Percentiles rank a stretch among this genome's conserved stretches.
Evolutionary conservation across 192 early-diverging fungal genomes (phyloP).

Genomic region (Backusella sp.): DNA sequence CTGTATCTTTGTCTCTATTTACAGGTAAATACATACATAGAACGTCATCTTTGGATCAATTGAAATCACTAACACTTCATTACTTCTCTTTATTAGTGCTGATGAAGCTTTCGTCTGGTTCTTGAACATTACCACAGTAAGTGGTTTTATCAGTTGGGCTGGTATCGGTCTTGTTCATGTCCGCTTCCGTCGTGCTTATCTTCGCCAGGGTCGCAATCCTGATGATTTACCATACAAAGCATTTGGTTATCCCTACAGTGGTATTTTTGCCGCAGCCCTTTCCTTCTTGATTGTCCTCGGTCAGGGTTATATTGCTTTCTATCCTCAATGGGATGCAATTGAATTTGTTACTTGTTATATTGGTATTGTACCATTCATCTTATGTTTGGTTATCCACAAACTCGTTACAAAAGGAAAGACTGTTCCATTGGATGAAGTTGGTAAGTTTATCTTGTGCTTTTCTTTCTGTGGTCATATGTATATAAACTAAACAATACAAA

Average conservation of each 20-base stretch:
- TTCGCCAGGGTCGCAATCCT: constrained; percentile 61
- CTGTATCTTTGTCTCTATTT: constrained; percentile 53
- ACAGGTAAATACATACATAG: constrained; percentile 1
- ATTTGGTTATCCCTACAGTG: constrained; percentile 64
- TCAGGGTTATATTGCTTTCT: constrained; percentile 56
- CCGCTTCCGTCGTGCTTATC: constrained; percentile 77
- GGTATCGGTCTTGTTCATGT: constrained; percentile 75
- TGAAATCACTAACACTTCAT: background rate
- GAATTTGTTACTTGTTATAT: constrained; percentile 63
- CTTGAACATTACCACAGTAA: constrained; percentile 61
- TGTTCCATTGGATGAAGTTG: constrained; percentile 59
- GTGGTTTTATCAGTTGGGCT: constrained; percentile 81
- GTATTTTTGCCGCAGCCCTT: constrained; percentile 59
- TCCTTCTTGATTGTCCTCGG: constrained; percentile 60
- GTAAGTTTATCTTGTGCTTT: constrained; percentile 20
- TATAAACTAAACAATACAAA: background rate
- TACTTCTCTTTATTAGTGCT: constrained; percentile 19
- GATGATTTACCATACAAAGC: constrained; percentile 68
- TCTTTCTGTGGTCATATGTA: no score
- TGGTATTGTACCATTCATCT: constrained; percentile 56
- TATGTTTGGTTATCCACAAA: constrained; percentile 63
- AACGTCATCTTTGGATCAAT: no score
- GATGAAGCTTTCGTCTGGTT: constrained; percentile 57
- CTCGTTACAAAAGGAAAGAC: constrained; percentile 43
- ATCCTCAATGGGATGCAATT: constrained; percentile 48